Base-by-base conservation (phyloP, 768 basidiomycete genomes). In the Scleroderma bovista region DNA sequence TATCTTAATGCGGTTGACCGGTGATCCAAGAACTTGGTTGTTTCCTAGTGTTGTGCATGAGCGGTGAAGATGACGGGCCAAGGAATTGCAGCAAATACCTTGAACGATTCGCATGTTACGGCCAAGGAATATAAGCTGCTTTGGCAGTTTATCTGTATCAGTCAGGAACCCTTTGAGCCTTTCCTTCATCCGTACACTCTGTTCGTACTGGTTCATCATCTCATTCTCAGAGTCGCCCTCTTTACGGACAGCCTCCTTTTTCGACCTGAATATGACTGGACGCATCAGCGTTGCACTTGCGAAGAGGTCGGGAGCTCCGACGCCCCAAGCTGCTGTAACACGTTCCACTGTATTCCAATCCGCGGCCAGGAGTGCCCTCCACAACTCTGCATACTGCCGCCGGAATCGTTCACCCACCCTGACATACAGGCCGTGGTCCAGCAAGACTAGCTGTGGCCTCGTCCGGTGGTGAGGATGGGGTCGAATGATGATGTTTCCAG, bases 361-460 rank as follows among this genome's bases (percentile, higher is more conserved):
- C 3, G 74, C 74, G 1, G 73, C 72, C 17, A 83, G 67, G 59
- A 86, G 74, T 16, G 75, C 76, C 45, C 80, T 75, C 92, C 92
- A 93, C 5, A 95, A 70, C 4, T 72, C 68, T 16, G 86, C 84
- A 73, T 93, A 95, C 49, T 94, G 80, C 29, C 75, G 69, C 53
- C 80, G 77, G 64, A 96, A 92, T 2, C 72, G 63, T 16, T 84
- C 77, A 15, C 79, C 66, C 3, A 93, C 76, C 8, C 73, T 72
- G 34, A 94, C 88, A 61, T 95, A 96, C 11, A 97, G 71, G 1
- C 94, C 94, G 63, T 97, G 94, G 62, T 97, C 94, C 57, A 97
- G 80, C 12, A 96, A 73, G 29, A 96, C 86, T 53, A 92, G 73
- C 58, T 88, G 84, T 2, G 81, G 75, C 6, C 64, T 58, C 38